A percentile compares a stretch with the other conserved stretches of the same genome.
phyloP scores from a whole-genome alignment of 73 alveolate species.

The Tetrahymena malaccensis region DNA sequence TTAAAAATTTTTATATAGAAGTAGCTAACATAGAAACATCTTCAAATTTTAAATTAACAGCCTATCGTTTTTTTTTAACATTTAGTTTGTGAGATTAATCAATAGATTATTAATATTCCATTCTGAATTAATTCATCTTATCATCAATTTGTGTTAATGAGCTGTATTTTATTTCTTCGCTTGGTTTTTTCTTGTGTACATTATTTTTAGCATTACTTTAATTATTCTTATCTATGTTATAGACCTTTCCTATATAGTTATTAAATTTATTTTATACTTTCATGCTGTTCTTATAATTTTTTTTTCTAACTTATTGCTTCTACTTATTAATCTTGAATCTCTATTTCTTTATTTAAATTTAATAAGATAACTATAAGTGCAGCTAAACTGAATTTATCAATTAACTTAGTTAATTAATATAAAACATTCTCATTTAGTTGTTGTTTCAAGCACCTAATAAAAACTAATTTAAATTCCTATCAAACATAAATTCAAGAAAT shows the following conservation, averaged over 20 bases:
- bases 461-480: no score
- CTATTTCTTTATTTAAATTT: not conserved
- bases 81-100: not conserved
- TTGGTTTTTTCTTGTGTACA: not conserved
- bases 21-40: not conserved
- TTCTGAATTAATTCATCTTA: not conserved
- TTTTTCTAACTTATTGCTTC: not conserved
- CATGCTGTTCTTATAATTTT: not conserved
- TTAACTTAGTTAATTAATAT: no score
- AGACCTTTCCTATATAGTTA: not conserved
- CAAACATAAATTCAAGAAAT: no score
- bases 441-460: no score
- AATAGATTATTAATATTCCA: not conserved
- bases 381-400: no score
- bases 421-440: no score
- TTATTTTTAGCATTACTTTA: not conserved
- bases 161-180: not conserved
- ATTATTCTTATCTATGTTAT: not conserved
- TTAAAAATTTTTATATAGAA: not conserved
- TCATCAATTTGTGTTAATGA: not conserved
- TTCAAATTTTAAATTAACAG: not conserved
- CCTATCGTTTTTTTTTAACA: not conserved
- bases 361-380: no score
- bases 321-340: not conserved
- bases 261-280: not conserved